Evolutionary conservation across 2,329 filamentous ascomycete genomes (phyloP).

Genomic region (Epichloe festucae): DNA sequence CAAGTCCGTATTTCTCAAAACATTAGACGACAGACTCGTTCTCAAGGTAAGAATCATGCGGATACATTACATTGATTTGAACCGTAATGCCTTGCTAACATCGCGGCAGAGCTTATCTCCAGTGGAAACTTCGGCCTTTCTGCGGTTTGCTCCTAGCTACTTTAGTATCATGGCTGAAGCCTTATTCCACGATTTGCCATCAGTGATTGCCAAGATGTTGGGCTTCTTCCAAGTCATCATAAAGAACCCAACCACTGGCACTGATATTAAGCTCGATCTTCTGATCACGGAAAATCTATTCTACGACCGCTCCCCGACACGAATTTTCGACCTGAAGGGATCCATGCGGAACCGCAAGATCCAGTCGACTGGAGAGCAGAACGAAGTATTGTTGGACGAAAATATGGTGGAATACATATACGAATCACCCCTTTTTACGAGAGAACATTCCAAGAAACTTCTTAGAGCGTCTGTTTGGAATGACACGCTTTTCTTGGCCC

Average conservation of each 20-base stretch:
- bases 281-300: constrained; percentile 97
- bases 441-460: constrained; percentile 92
- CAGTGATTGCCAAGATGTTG: constrained; percentile 97
- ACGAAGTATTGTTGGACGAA: constrained; percentile 92
- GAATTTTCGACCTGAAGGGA: constrained; percentile 91
- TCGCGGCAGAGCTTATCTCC: constrained; percentile 58
- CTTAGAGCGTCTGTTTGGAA: constrained; percentile 90
- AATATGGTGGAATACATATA: constrained; percentile 99
- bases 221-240: constrained; percentile 97
- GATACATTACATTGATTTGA: too few relatives aligned
- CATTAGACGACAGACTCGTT: constrained; percentile 84
- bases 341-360: constrained; percentile 99
- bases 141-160: constrained; percentile 91
- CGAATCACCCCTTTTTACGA: constrained; percentile 85
- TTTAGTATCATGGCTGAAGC: constrained; percentile 96
- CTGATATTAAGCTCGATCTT: constrained; percentile 88
- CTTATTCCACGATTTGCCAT: constrained; percentile 87
- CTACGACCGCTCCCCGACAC: constrained; percentile 80
- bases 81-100: constrained; percentile 7
- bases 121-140: constrained; percentile 85
- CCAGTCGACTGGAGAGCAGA: constrained; percentile 85
- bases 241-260: constrained; percentile 82
- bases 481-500: constrained; percentile 85
- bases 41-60: constrained; percentile 46
- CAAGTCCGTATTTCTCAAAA: constrained; percentile 94